These are phyloP conservation scores for Aspergillus amoenus DNA, from an alignment of 2,329 filamentous ascomycete genomes.

Conservation along the genomic window DNA sequence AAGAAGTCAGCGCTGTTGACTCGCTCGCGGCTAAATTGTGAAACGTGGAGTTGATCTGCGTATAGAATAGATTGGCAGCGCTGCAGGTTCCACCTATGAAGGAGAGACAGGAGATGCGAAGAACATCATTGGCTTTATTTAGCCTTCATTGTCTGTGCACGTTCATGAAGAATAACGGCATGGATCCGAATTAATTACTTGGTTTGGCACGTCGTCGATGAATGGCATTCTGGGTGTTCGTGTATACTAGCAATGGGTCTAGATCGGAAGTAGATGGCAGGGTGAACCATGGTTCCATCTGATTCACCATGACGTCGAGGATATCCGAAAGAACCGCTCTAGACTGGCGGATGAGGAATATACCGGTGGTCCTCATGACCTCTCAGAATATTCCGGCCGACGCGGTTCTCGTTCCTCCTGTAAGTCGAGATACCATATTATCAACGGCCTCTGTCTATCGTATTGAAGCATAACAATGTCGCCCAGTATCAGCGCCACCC, in stretches of 20 bases:
- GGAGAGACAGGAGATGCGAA: too few species aligned
- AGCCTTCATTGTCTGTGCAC: too few species aligned
- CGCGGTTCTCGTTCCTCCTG: neutral
- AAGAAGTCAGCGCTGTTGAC: neutral
- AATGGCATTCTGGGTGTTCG: too few species aligned
- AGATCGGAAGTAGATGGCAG: neutral
- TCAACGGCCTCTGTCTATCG: neutral
- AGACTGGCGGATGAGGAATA: neutral
- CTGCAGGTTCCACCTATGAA: too few species aligned
- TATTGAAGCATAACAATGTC: neutral
- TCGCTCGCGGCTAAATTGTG: constrained; percentile 1
- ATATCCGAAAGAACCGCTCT: neutral
- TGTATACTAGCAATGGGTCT: too few species aligned
- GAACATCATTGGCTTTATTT: too few species aligned
- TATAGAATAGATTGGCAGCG: too few species aligned
- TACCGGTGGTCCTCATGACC: neutral
- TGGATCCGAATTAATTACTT: too few species aligned
- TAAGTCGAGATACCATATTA: neutral
- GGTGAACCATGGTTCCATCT: neutral
- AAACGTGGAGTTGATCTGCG: constrained; percentile 7
- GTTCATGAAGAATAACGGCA: too few species aligned
- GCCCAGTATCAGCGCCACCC: constrained; percentile 28
- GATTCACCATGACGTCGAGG: neutral
- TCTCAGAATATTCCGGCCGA: too few species aligned
- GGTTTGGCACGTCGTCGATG: too few species aligned